Conservation (phyloP, 2,329 filamentous ascomycete genomes). For the Alternaria ethzedia region DNA sequence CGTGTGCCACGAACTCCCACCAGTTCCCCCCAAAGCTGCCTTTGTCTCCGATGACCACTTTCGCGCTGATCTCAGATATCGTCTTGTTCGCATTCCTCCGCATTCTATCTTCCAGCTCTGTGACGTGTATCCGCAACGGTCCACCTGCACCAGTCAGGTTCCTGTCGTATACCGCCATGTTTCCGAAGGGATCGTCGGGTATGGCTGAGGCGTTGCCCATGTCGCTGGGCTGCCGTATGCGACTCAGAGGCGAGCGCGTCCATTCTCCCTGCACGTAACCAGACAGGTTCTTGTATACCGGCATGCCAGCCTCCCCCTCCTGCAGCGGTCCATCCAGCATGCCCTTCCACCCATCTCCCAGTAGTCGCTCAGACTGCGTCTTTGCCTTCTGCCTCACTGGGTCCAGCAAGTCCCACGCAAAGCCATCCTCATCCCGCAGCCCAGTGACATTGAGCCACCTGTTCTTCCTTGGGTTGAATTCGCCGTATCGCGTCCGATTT, state of each 20-base stretch:
- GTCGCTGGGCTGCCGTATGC: slow-evolving; percentile 53
- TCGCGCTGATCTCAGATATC: slow-evolving; percentile 72
- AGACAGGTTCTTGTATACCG: slow-evolving; percentile 79
- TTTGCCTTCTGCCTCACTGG: slow-evolving; percentile 70
- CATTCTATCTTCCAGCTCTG: slow-evolving; percentile 56
- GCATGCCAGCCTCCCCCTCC: slow-evolving; percentile 52
- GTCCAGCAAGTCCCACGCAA: slow-evolving; percentile 77
- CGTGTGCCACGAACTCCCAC: slow-evolving; percentile 81
- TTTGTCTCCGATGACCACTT: slow-evolving; percentile 74
- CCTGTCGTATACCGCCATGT: slow-evolving; percentile 68
- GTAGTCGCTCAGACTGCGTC: slow-evolving; percentile 56
- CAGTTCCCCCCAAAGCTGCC: slow-evolving; percentile 69
- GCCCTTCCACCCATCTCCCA: slow-evolving; percentile 44
- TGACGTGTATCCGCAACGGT: slow-evolving; percentile 74
- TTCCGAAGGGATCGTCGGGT: slow-evolving; percentile 70
- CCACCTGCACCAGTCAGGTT: slow-evolving; percentile 75
- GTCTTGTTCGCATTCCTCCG: slow-evolving; percentile 46
- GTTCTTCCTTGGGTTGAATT: slow-evolving; percentile 55
- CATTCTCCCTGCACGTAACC: slow-evolving; percentile 79
- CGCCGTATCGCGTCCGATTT: slow-evolving; percentile 51
- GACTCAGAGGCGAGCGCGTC: slow-evolving; percentile 64
- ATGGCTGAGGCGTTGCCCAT: slow-evolving; percentile 63
- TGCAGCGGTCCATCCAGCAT: slow-evolving; percentile 45
- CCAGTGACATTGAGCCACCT: slow-evolving; percentile 70
- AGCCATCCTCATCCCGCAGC: slow-evolving; percentile 74